A percentile compares a stretch with the other conserved stretches of the same genome.
Evolutionary conservation across 768 basidiomycete species (phyloP).

Genomic region (Paxillus rubicundulus): DNA sequence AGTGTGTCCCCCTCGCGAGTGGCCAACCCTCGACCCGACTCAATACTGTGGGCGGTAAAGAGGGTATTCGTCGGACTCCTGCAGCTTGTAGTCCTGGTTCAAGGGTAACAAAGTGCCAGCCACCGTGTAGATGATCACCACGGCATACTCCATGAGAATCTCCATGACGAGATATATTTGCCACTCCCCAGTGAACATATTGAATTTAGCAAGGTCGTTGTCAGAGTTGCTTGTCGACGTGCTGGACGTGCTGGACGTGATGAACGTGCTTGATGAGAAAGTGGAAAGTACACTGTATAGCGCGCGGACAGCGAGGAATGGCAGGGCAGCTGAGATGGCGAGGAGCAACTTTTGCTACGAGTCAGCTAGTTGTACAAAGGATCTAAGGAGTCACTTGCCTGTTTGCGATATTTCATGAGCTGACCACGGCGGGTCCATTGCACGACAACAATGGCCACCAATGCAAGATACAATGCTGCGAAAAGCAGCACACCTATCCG

Average conservation of each 20-base stretch:
- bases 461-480: conserved; percentile 39
- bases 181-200: conserved; percentile 57
- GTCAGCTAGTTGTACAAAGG: conserved; percentile 9
- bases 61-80: conserved; percentile 26
- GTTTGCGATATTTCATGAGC: conserved; percentile 25
- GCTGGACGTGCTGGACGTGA: conserved; percentile 23
- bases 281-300: conserved; percentile 55
- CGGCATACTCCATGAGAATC: conserved; percentile 57
- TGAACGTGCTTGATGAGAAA: conserved; percentile 47
- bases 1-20: background rate
- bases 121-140: conserved; percentile 42
- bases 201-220: conserved; percentile 49
- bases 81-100: conserved; percentile 31
- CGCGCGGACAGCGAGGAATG: conserved; percentile 51
- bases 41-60: conserved; percentile 36
- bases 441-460: conserved; percentile 46
- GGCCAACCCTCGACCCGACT: background rate
- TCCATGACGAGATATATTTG: conserved; percentile 56
- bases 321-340: conserved; percentile 54
- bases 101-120: conserved; percentile 29
- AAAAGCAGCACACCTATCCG: conserved; percentile 37
- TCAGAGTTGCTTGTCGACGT: conserved; percentile 24
- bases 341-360: conserved; percentile 45
- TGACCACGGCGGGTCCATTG: conserved; percentile 49
- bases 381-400: conserved; percentile 30